phyloP scores from a whole-genome alignment of 306 rosid genomes.

The Phaseolus lunatus region DNA sequence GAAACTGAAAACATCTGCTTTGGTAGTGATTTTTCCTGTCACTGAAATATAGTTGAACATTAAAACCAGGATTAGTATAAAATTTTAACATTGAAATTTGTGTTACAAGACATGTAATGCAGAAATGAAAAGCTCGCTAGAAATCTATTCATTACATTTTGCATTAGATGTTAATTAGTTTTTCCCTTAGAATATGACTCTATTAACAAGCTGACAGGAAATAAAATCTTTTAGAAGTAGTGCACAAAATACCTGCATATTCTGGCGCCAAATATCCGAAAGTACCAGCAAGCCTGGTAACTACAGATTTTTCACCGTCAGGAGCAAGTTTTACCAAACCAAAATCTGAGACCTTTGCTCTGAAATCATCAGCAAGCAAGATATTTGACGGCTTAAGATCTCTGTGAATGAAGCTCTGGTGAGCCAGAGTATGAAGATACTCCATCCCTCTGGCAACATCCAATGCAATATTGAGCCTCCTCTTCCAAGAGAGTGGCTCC shows the following conservation, averaged over 20 bases:
- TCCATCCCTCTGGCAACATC: constrained; percentile 99
- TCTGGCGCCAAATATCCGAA: constrained; percentile 99
- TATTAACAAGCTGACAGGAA: constrained; percentile 12
- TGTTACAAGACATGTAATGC: constrained; percentile 1
- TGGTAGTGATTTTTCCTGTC: constrained; percentile 97
- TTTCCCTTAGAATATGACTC: constrained; percentile 19
- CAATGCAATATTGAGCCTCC: constrained; percentile 91
- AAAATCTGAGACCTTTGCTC: constrained; percentile 92
- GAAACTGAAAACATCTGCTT: constrained; percentile 95
- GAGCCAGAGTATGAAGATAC: constrained; percentile 92
- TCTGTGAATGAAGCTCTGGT: constrained; percentile 97
- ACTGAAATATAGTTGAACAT: constrained; percentile 61
- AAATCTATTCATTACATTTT: neutral
- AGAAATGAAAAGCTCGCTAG: neutral
- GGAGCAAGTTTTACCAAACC: constrained; percentile 99
- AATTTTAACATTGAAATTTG: neutral
- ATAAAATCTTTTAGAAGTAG: neutral
- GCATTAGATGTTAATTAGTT: constrained; percentile 1
- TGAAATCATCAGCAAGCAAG: constrained; percentile 86
- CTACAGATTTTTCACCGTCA: constrained; percentile 86
- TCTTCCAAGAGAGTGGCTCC: constrained; percentile 97
- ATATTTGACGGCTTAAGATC: constrained; percentile 97
- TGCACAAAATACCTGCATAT: constrained; percentile 79
- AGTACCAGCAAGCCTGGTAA: constrained; percentile 94
- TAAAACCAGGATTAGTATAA: constrained; percentile 48